Evolutionary conservation across 768 basidiomycete species (phyloP).

Genomic region (Leccinum subtestaceum): DNA sequence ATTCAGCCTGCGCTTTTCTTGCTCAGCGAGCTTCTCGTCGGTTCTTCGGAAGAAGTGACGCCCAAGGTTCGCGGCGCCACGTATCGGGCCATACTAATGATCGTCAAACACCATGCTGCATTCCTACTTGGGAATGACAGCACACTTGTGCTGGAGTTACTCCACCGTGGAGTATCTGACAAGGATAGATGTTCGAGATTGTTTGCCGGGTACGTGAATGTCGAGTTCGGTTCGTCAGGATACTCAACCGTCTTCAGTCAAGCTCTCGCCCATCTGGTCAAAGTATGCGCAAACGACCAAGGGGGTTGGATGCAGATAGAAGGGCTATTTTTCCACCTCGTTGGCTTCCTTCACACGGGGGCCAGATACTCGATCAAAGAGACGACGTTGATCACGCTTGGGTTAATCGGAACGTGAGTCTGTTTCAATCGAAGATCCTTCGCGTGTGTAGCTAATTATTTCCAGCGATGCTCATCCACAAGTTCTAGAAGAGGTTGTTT

Average conservation of each 20-base stretch:
- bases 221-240: background rate
- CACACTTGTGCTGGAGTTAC: conserved; percentile 35
- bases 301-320: conserved; percentile 37
- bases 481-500: conserved; percentile 57
- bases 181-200: conserved; percentile 59
- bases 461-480: conserved; percentile 48
- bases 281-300: conserved; percentile 37
- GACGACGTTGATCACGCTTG: conserved; percentile 60
- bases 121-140: conserved; percentile 29
- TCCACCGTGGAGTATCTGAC: conserved; percentile 51
- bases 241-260: conserved; percentile 31
- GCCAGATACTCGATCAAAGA: conserved; percentile 52
- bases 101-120: conserved; percentile 43
- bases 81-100: conserved; percentile 39
- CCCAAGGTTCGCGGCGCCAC: conserved; percentile 43
- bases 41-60: conserved; percentile 45
- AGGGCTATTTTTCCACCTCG: conserved; percentile 43
- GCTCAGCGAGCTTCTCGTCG: conserved; percentile 41
- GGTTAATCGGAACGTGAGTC: conserved; percentile 47
- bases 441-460: conserved; percentile 6
- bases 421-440: background rate
- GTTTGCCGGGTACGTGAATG: conserved; percentile 58
- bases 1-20: conserved; percentile 35
- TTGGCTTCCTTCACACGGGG: conserved; percentile 44
- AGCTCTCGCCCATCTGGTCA: conserved; percentile 47